Base-by-base conservation (phyloP, 805 yeast genomes). In the Candida multigemmis region DNA sequence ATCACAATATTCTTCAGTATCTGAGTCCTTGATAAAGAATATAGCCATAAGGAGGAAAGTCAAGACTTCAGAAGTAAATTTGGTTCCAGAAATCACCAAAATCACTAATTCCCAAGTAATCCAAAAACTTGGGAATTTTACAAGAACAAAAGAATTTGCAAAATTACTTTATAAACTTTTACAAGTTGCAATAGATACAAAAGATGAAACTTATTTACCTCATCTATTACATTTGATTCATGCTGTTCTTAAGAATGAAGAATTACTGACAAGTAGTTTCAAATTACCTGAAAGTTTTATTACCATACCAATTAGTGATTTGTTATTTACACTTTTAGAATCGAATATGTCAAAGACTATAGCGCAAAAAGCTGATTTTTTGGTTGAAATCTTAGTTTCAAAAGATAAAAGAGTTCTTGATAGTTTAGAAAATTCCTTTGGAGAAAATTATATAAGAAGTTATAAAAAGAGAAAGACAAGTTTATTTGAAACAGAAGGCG, bases 171-270 rank as follows among this genome's bases (percentile, higher is more conserved):
- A 61, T 40, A 76, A 76, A 39, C 46, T 74, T n/a, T 50, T 81
- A 10, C 71, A 69, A 27, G 60, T 60, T 21, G 63, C 81, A 0
- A 51, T 76, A 13, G 64, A 63, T 25, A 50, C 57, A 1, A 59
- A 62, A 1, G 68, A 72, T 28, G 79, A 76, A 28, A 55, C 70
- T 0, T 77, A 60, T 39, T 48, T 78, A 19, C 69, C 74, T 11
- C 74, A 71, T 22, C 41, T 77, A n/a, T 57, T 82, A 20, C 91
- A 81, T 45, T 57, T 82, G 26, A 36, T 78, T 3, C 85, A 81
- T 53, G 87, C 82, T 5, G 57, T 77, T 6, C 42, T 80, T 12
- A 41, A 56, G 16, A 79, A 75, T 41, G 65, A 65, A 28, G 74
- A 67, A 33, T 24, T 38, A 15, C 36, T 56, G 3, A 48, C 60